Evolutionary conservation across 768 basidiomycete species (phyloP).

Genomic region (Leccinellum albellum): DNA sequence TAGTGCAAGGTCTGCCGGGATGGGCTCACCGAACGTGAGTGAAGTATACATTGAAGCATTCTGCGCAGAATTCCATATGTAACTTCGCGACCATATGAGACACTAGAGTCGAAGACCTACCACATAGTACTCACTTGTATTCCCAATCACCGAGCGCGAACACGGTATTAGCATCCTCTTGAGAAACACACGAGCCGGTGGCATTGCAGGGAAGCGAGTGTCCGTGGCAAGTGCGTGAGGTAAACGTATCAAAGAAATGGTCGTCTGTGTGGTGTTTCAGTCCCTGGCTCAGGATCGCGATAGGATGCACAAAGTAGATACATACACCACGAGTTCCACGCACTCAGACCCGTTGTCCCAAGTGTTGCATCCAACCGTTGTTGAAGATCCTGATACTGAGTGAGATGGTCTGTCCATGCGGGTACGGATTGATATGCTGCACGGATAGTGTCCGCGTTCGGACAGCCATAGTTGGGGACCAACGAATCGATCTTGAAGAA

Average conservation of each 20-base stretch:
- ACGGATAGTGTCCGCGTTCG: constrained; percentile 38
- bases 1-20: neutral
- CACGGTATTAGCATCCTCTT: constrained; percentile 46
- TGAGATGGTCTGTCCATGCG: constrained; percentile 45
- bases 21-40: constrained; percentile 39
- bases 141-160: constrained; percentile 61
- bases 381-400: constrained; percentile 34
- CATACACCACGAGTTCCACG: constrained; percentile 49
- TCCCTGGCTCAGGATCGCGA: neutral
- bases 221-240: constrained; percentile 43
- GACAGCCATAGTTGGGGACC: constrained; percentile 43
- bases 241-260: constrained; percentile 52
- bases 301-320: neutral
- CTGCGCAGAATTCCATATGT: constrained; percentile 47
- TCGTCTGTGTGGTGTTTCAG: constrained; percentile 20
- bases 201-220: constrained; percentile 41
- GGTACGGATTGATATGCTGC: constrained; percentile 41
- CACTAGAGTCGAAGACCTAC: neutral
- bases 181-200: constrained; percentile 38
- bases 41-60: constrained; percentile 41
- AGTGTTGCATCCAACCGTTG: constrained; percentile 35
- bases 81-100: constrained; percentile 28
- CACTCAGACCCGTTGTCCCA: constrained; percentile 38
- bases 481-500: constrained; percentile 43
- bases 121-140: constrained; percentile 39